A percentile compares a stretch with the other conserved stretches of the same genome.
Conservation (phyloP, 352 stramenopile species). For the Pythium periplocum region DNA sequence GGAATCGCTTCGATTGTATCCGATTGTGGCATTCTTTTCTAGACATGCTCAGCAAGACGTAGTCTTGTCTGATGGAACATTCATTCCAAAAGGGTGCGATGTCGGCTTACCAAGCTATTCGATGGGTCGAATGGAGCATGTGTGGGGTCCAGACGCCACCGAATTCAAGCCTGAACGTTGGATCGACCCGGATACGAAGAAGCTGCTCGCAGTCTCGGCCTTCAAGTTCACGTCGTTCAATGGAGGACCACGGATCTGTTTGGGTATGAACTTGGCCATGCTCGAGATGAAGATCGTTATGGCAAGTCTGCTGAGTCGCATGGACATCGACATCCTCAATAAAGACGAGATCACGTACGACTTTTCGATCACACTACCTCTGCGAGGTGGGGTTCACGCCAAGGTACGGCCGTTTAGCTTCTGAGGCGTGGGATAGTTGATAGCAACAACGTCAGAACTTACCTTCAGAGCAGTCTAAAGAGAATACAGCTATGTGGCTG, state of each 20-base stretch:
- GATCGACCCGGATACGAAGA: conserved; percentile 14
- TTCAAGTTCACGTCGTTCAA: conserved; percentile 9
- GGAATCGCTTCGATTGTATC: conserved; percentile 36
- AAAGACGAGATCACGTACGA: conserved; percentile 15
- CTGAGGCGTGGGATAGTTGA: too few species aligned
- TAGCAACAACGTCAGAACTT: too few species aligned
- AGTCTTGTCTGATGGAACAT: conserved; percentile 7
- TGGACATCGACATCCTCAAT: conserved; percentile 19
- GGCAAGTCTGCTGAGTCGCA: conserved; percentile 26
- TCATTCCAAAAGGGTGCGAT: conserved; percentile 9
- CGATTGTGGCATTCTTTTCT: conserved; percentile 25
- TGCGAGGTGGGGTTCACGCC: too few species aligned
- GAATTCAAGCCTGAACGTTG: conserved; percentile 32
- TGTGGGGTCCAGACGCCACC: conserved; percentile 29
- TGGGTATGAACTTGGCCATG: conserved; percentile 31
- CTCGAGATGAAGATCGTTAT: conserved; percentile 42
- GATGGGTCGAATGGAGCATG: conserved; percentile 18
- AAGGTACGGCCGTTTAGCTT: too few species aligned
- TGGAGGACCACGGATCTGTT: conserved; percentile 14
- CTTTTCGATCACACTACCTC: conserved; percentile 6
- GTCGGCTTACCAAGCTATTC: conserved; percentile 24
- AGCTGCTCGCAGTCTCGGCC: not conserved
- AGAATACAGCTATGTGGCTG: too few species aligned
- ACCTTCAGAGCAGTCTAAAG: too few species aligned
- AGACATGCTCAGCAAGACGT: conserved; percentile 10